Evolutionary conservation across 2,329 filamentous ascomycete genomes (phyloP).

Genomic region (Didymella glomerata): DNA sequence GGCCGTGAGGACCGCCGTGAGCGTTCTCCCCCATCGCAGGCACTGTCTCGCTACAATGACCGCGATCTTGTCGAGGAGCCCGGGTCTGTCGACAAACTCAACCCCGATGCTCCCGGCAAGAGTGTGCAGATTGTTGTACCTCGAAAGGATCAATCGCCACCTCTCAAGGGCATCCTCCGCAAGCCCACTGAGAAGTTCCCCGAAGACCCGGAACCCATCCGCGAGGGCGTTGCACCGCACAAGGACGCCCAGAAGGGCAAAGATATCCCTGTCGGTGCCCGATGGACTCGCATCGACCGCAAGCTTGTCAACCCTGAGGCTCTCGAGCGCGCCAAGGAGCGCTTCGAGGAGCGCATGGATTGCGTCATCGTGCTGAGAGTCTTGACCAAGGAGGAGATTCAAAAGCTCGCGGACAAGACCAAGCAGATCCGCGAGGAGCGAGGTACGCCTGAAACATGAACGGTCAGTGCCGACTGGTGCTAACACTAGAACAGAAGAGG

Average conservation of each 20-base stretch:
- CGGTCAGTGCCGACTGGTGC: background rate
- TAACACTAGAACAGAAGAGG: slow-evolving; percentile 40
- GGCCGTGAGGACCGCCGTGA: slow-evolving; percentile 40
- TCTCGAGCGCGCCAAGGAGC: slow-evolving; percentile 83
- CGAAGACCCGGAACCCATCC: slow-evolving; percentile 81
- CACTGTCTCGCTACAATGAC: slow-evolving; percentile 40
- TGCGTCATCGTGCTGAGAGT: slow-evolving; percentile 93
- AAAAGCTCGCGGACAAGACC: slow-evolving; percentile 83
- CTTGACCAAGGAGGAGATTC: slow-evolving; percentile 86
- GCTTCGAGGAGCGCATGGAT: slow-evolving; percentile 90
- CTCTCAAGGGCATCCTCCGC: slow-evolving; percentile 80
- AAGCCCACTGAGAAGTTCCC: slow-evolving; percentile 83
- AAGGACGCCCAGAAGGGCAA: slow-evolving; percentile 80
- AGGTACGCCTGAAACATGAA: slow-evolving; percentile 22
- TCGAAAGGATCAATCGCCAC: slow-evolving; percentile 72
- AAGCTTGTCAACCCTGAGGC: slow-evolving; percentile 90
- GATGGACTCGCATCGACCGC: slow-evolving; percentile 93
- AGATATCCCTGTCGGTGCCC: slow-evolving; percentile 75
- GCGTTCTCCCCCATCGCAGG: slow-evolving; percentile 34
- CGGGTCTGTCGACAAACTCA: slow-evolving; percentile 36
- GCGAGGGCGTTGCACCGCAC: slow-evolving; percentile 92
- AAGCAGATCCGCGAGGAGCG: slow-evolving; percentile 72
- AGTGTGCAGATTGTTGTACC: slow-evolving; percentile 72
- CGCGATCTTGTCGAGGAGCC: slow-evolving; percentile 47
- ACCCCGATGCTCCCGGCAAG: slow-evolving; percentile 40